phyloP scores from a whole-genome alignment of 768 basidiomycete genomes.

The Leccinellum rugosiceps region DNA sequence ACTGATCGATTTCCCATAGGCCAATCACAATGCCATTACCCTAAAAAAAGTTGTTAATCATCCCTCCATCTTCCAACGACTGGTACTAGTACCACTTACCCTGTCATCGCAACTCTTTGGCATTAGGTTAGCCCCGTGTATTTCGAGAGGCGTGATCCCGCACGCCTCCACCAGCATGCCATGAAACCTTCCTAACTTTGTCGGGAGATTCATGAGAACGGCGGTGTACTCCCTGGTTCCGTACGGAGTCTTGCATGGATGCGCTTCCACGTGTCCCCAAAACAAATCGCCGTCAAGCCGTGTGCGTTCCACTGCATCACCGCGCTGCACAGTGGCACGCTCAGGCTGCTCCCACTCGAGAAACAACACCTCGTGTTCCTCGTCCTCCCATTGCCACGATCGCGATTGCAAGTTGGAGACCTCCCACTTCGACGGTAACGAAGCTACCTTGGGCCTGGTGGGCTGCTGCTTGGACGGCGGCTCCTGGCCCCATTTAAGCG shows the following conservation, averaged over 20 bases:
- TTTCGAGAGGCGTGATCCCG: constrained; percentile 19
- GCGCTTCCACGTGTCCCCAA: constrained; percentile 17
- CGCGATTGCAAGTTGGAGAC: not conserved
- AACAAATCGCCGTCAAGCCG: constrained; percentile 20
- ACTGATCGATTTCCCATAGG: not conserved
- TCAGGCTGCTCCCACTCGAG: constrained; percentile 7
- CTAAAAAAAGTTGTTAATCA: constrained; percentile 3
- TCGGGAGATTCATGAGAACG: constrained; percentile 26
- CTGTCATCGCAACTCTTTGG: constrained; percentile 23
- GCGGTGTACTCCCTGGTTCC: constrained; percentile 31
- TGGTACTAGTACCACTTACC: constrained; percentile 1
- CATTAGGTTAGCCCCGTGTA: constrained; percentile 21
- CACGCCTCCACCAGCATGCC: constrained; percentile 21
- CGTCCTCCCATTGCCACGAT: not conserved
- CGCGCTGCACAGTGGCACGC: constrained; percentile 4
- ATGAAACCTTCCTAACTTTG: constrained; percentile 10
- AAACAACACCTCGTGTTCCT: not conserved
- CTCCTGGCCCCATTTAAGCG: not conserved
- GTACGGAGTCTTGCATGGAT: constrained; percentile 21
- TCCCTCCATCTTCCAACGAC: not conserved
- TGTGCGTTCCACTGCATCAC: constrained; percentile 27
- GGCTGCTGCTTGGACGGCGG: not conserved
- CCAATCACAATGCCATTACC: constrained; percentile 23
- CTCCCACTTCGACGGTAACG: not conserved
- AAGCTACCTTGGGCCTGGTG: not conserved